Evolutionary conservation across 2,329 filamentous ascomycete genomes (phyloP).

Genomic region (Drechslerella coelobrocha): DNA sequence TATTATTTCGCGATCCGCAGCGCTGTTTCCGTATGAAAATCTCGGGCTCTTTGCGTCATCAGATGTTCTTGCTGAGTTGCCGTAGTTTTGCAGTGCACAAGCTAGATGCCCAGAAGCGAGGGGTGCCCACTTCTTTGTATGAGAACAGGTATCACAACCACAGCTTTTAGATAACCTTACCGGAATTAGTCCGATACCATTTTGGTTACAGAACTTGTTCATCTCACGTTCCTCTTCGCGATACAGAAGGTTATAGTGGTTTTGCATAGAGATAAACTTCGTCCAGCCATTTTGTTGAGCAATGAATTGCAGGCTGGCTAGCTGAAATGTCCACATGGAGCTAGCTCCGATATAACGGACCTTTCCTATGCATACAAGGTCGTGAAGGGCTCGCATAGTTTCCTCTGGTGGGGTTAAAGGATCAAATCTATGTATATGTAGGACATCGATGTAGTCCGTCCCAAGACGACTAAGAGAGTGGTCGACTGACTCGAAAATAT

Average conservation of each 20-base stretch:
- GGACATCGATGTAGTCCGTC: conserved; percentile 67
- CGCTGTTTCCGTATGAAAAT: conserved; percentile 8
- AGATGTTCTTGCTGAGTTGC: not conserved
- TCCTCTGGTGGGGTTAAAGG: conserved; percentile 65
- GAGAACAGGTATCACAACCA: not conserved
- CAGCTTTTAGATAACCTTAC: conserved; percentile 6
- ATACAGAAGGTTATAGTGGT: conserved; percentile 66
- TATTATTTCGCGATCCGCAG: conserved; percentile 1
- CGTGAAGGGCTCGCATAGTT: conserved; percentile 68
- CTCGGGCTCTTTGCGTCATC: conserved; percentile 8
- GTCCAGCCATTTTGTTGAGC: conserved; percentile 67
- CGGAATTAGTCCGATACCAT: conserved; percentile 60
- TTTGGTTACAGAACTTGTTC: conserved; percentile 61
- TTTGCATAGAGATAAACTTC: conserved; percentile 69
- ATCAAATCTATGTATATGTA: conserved; percentile 69
- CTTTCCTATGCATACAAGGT: conserved; percentile 66
- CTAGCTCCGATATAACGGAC: conserved; percentile 65
- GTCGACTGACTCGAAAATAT: conserved; percentile 71
- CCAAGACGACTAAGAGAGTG: conserved; percentile 64
- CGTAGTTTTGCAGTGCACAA: not conserved
- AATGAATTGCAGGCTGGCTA: conserved; percentile 64
- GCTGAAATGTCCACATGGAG: conserved; percentile 65
- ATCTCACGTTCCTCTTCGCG: conserved; percentile 69
- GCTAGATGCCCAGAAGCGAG: conserved; percentile 15
- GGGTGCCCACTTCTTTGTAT: conserved; percentile 5